These are phyloP conservation scores for Calocera cornea DNA, from an alignment of 768 basidiomycete species.

Conservation along the genomic window DNA sequence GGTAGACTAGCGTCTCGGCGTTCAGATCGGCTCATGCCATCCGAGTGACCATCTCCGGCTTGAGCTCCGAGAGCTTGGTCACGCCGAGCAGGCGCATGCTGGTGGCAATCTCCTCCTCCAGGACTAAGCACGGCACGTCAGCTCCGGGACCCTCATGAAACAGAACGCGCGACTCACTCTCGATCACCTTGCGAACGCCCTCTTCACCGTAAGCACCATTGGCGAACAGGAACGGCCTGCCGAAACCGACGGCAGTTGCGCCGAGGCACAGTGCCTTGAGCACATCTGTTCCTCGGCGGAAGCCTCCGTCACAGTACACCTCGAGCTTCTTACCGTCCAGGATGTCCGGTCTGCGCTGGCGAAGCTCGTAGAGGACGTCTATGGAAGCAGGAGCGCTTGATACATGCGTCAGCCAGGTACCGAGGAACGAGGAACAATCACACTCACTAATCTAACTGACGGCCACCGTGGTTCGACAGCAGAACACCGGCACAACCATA, in stretches of 20 bases:
- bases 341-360: constrained; percentile 58
- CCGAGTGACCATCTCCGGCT: constrained; percentile 22
- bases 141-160: not conserved
- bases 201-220: constrained; percentile 23
- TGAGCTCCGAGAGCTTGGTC: constrained; percentile 25
- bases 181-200: constrained; percentile 20
- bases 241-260: constrained; percentile 26
- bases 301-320: constrained; percentile 80
- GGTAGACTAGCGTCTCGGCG: not conserved
- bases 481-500: constrained; percentile 79
- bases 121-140: constrained; percentile 19
- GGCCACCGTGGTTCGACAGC: constrained; percentile 81
- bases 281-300: constrained; percentile 73
- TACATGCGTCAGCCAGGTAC: not conserved
- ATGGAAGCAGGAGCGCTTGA: constrained; percentile 23
- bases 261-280: constrained; percentile 75
- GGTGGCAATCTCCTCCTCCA: constrained; percentile 31
- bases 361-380: constrained; percentile 56
- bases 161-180: constrained; percentile 3
- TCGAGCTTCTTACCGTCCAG: constrained; percentile 52
- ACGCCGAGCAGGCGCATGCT: constrained; percentile 30
- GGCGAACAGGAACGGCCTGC: constrained; percentile 27
- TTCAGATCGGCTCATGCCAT: not conserved
- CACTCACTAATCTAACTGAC: constrained; percentile 29
- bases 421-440: not conserved